Percentiles rank a stretch among this genome's conserved stretches.
These are phyloP conservation scores for Glomus cerebriforme DNA, from an alignment of 192 early-diverging fungal genomes.

Conservation along the genomic window DNA sequence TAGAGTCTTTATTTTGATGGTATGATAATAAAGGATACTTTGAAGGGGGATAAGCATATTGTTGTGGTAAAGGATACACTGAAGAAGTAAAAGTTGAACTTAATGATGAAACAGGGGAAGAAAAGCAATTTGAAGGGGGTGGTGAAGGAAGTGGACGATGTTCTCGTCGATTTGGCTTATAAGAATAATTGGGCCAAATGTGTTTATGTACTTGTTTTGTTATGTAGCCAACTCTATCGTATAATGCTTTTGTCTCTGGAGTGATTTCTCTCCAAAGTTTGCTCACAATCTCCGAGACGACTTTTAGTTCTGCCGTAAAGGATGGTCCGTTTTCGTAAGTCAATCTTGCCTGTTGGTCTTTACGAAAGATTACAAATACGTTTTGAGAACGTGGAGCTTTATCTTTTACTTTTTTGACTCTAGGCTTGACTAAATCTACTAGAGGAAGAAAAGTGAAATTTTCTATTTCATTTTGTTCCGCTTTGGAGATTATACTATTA, in stretches of 20 bases:
- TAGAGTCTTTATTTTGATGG: too few relatives aligned
- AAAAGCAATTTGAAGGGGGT: too few relatives aligned
- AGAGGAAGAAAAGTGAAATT: neutral
- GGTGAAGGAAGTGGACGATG: too few relatives aligned
- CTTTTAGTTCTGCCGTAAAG: neutral
- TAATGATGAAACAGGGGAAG: too few relatives aligned
- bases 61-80: too few relatives aligned
- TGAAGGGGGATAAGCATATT: too few relatives aligned
- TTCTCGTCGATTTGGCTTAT: neutral
- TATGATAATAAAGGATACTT: too few relatives aligned
- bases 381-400: neutral
- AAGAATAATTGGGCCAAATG: neutral
- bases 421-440: neutral
- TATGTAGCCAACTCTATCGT: neutral
- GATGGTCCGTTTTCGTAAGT: neutral
- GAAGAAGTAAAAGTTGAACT: too few relatives aligned
- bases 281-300: neutral
- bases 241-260: neutral
- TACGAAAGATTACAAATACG: neutral
- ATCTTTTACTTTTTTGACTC: neutral
- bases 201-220: neutral
- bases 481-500: neutral
- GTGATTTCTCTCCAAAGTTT: neutral
- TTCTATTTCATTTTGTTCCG: neutral
- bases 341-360: neutral